Conservation (phyloP, 257 asterid genomes). For the Pogostemon cablin region DNA sequence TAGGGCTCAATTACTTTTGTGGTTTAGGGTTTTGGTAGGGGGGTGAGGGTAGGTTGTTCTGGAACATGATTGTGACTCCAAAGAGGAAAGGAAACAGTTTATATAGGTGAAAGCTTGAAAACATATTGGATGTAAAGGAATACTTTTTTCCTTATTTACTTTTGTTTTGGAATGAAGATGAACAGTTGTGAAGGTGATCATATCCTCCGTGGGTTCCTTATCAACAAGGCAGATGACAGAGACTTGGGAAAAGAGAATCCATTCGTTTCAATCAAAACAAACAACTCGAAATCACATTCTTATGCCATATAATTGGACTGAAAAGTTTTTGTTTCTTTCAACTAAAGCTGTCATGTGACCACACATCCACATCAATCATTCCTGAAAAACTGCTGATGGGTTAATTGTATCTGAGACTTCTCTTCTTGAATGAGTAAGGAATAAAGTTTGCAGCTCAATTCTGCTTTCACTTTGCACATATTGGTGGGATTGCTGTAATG, state of each 20-base stretch:
- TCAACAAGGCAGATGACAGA: slow-evolving; percentile 37
- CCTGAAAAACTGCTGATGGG: slow-evolving; percentile 26
- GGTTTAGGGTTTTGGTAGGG: not conserved
- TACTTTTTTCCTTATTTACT: slow-evolving; percentile 36
- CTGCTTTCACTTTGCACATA: slow-evolving; percentile 39
- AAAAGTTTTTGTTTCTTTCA: slow-evolving; percentile 32
- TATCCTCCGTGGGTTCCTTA: slow-evolving; percentile 47
- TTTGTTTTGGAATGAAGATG: slow-evolving; percentile 31
- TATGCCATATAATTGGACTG: slow-evolving; percentile 32
- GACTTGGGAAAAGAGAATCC: slow-evolving; percentile 37
- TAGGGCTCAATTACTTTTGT: too few relatives aligned
- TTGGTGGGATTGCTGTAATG: slow-evolving; percentile 34
- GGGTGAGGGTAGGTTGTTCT: not conserved
- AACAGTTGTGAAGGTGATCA: slow-evolving; percentile 32
- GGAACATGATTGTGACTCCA: slow-evolving; percentile 13
- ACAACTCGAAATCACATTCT: slow-evolving; percentile 34
- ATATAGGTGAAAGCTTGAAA: slow-evolving; percentile 14
- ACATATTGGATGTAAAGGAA: slow-evolving; percentile 29
- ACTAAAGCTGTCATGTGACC: slow-evolving; percentile 35
- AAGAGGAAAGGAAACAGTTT: not conserved
- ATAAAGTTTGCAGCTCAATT: slow-evolving; percentile 35
- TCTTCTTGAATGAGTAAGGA: slow-evolving; percentile 33
- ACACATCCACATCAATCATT: slow-evolving; percentile 28
- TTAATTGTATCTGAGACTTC: slow-evolving; percentile 26
- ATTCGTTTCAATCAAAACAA: slow-evolving; percentile 29